Evolutionary conservation across 169 alveolate species (phyloP).

Genomic region (Ophryocystis elektroscirrha): DNA sequence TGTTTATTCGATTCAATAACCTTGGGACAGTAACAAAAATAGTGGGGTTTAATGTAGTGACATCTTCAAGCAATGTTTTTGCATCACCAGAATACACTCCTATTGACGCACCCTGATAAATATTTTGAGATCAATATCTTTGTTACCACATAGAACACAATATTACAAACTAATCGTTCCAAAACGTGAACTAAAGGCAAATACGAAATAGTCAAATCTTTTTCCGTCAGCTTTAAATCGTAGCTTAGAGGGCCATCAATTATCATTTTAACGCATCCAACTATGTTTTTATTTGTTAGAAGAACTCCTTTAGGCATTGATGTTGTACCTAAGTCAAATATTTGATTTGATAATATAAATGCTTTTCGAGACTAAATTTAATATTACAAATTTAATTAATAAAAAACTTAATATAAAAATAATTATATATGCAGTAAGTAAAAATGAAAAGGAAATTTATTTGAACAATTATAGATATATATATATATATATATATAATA

Average conservation of each 20-base stretch:
- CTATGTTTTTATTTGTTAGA: conserved; percentile 43
- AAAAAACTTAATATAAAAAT: not conserved
- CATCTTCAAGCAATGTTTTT: conserved; percentile 41
- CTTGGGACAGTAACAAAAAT: conserved; percentile 56
- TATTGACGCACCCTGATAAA: conserved; percentile 1
- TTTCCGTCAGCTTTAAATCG: conserved; percentile 11
- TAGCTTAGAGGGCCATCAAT: conserved; percentile 12
- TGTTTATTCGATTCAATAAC: conserved; percentile 39
- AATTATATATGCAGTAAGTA: not conserved
- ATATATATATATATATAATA: not conserved
- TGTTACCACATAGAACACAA: no score
- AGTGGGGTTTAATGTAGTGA: conserved; percentile 49
- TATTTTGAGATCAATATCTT: no score
- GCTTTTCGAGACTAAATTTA: not conserved
- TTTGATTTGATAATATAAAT: not conserved
- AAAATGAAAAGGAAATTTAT: not conserved
- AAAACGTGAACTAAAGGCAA: conserved; percentile 60
- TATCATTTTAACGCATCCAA: conserved; percentile 29
- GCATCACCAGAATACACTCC: conserved; percentile 40
- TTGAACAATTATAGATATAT: not conserved
- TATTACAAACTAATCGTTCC: conserved; percentile 36
- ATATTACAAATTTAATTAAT: not conserved
- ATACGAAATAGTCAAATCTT: conserved; percentile 45
- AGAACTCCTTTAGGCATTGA: conserved; percentile 71
- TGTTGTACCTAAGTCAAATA: conserved; percentile 54